Conservation (phyloP, 2,329 filamentous ascomycete genomes). For the Ophiostoma angusticollis region DNA sequence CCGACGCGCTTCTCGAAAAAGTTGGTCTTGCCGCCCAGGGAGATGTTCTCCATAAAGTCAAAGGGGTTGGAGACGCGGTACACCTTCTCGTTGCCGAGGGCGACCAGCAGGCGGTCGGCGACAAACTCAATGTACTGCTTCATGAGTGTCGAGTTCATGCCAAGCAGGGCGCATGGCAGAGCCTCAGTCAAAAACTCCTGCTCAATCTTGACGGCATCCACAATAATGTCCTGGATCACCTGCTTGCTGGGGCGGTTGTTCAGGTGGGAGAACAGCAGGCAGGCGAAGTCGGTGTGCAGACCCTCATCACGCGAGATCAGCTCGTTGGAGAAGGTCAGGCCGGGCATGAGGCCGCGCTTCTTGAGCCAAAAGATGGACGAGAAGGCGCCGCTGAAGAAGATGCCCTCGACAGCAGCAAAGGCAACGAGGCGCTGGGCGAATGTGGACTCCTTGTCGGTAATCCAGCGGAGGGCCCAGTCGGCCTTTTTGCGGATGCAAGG, state of each 20-base stretch:
- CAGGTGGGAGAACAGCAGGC: slow-evolving; percentile 92
- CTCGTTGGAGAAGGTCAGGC: slow-evolving; percentile 98
- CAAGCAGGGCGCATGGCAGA: slow-evolving; percentile 80
- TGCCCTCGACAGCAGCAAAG: slow-evolving; percentile 95
- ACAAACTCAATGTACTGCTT: slow-evolving; percentile 99
- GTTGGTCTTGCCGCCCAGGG: slow-evolving; percentile 97
- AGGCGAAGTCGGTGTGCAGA: slow-evolving; percentile 98
- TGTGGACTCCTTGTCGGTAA: slow-evolving; percentile 81
- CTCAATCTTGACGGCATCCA: slow-evolving; percentile 86
- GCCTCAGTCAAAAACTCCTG: slow-evolving; percentile 97
- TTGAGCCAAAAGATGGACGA: slow-evolving; percentile 99
- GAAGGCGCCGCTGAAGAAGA: slow-evolving; percentile 98
- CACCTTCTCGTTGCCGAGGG: slow-evolving; percentile 86
- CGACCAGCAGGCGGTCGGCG: slow-evolving; percentile 82
- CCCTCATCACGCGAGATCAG: slow-evolving; percentile 99
- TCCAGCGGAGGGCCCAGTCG: slow-evolving; percentile 94
- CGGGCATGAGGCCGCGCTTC: slow-evolving; percentile 98
- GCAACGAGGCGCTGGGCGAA: slow-evolving; percentile 93
- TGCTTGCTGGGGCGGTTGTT: slow-evolving; percentile 80
- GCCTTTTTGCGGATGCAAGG: slow-evolving; percentile 98
- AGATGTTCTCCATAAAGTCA: slow-evolving; percentile 99
- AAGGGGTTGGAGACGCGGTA: slow-evolving; percentile 94
- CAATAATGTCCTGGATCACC: slow-evolving; percentile 76
- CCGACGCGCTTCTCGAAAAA: slow-evolving; percentile 99
- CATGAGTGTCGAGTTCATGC: slow-evolving; percentile 97